Percentiles rank a stretch among this genome's conserved stretches.
Conservation (phyloP, 2,329 filamentous ascomycete genomes). For the Chaetomium sp. region DNA sequence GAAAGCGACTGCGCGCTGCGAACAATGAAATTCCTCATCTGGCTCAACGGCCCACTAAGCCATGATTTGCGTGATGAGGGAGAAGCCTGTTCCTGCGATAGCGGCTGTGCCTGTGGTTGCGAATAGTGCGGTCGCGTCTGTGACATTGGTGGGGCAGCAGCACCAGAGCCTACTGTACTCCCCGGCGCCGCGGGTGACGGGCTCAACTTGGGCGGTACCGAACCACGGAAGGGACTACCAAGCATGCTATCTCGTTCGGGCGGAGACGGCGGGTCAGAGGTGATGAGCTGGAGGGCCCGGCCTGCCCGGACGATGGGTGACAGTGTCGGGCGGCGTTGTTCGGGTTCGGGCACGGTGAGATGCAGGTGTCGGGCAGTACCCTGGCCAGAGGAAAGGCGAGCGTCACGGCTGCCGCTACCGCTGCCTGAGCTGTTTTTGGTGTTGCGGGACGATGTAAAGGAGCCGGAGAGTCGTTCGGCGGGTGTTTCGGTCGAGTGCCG, state of each 20-base stretch:
- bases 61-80: constrained; percentile 23
- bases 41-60: constrained; percentile 26
- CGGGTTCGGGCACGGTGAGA: constrained; percentile 23
- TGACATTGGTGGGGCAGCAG: constrained; percentile 13
- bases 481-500: constrained; percentile 25
- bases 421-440: not conserved
- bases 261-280: constrained; percentile 53
- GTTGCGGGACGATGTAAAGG: constrained; percentile 13
- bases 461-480: constrained; percentile 17
- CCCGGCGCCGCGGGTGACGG: constrained; percentile 26
- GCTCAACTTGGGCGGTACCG: constrained; percentile 26
- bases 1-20: constrained; percentile 28
- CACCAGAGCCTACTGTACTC: constrained; percentile 5
- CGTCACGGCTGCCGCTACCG: too few species aligned
- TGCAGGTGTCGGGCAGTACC: constrained; percentile 11
- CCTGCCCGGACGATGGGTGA: constrained; percentile 55
- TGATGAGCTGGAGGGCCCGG: constrained; percentile 50
- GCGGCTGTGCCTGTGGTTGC: constrained; percentile 7
- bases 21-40: constrained; percentile 28
- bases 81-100: not conserved
- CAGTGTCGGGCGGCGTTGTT: constrained; percentile 38
- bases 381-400: too few species aligned
- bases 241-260: constrained; percentile 44
- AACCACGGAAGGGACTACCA: constrained; percentile 49
- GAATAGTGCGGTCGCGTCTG: constrained; percentile 9